Base-by-base conservation (phyloP, 129 eudicot genomes). In the Tagetes patula region DNA sequence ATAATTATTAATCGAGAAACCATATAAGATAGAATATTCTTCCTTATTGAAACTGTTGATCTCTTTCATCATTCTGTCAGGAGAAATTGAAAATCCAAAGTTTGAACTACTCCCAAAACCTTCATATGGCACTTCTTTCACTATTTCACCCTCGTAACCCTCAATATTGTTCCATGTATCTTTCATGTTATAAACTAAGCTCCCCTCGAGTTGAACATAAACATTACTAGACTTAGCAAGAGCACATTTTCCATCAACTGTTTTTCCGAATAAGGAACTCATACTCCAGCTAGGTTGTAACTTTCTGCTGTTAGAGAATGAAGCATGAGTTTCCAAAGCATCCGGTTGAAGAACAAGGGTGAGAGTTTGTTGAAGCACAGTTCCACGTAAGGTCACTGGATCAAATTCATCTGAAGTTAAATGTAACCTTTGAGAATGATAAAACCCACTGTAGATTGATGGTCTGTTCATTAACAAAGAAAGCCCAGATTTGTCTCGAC, bases 401-500 rank as follows among this genome's bases (percentile, higher is more conserved):
- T 66, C 79, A 78, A 81, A 94, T 66, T 85, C 93, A 72, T 71
- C 81, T 48, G 96, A 90, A 8, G 80, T 84, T 85, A 94, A 78
- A 81, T 85, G 97, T 81, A 94, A 69, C 77, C 96, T 67, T 82
- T 94, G 98, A 50, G 98, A 94, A 83, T 94, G 98, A 74, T 87
- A 94, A 79, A 78, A 94, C 46, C 98, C 98, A 74, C 83, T 87
- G 81, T 94, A 90, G 46, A 94, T 94, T 10, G 98, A 94, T 41
- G 98, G 93, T 53, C 98, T 77, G 79, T 94, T 85, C 98, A 94
- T 90, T 65, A 94, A 82, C 59, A 83, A 82, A 61, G 97, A 78
- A 74, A 94, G 81, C 60, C 98, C 98, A 47, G 92, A 86, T 85
- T 94, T 94, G 80, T 94, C 98, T 61, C 98, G 81, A 75, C 98